Conservation (phyloP, 257 asterid genomes). For the Eucommia ulmoides region DNA sequence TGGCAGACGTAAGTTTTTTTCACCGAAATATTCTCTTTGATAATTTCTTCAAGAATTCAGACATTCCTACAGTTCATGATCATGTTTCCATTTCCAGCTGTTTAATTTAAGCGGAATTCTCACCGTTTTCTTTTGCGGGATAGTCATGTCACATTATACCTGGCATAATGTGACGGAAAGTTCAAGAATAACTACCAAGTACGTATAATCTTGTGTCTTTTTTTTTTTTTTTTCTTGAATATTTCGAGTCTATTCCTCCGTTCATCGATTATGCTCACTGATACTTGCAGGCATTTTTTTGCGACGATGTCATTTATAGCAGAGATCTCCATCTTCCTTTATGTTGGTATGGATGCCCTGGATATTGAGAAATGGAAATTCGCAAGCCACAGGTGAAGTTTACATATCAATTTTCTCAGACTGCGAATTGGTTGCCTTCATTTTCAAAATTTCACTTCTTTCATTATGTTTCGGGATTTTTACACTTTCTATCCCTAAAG, state of each 20-base stretch:
- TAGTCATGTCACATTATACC: slow-evolving; percentile 78
- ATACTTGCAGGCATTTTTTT: slow-evolving; percentile 42
- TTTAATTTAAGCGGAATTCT: slow-evolving; percentile 63
- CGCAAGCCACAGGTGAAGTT: slow-evolving; percentile 31
- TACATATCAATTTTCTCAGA: neutral
- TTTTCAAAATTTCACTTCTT: neutral
- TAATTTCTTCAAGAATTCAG: neutral
- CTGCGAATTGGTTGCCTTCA: neutral
- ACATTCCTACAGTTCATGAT: neutral
- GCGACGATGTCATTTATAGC: slow-evolving; percentile 61
- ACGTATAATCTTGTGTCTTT: slow-evolving; percentile 8
- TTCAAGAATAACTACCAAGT: slow-evolving; percentile 67
- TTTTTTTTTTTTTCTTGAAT: neutral
- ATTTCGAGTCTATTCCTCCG: neutral
- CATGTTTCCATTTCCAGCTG: slow-evolving; percentile 28
- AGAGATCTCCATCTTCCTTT: slow-evolving; percentile 63
- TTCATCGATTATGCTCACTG: neutral
- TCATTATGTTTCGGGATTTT: no score
- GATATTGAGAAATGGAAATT: slow-evolving; percentile 69
- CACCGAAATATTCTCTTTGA: neutral
- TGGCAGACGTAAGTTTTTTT: slow-evolving; percentile 40
- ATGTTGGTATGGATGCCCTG: slow-evolving; percentile 88
- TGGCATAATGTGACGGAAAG: slow-evolving; percentile 53
- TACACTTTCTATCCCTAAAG: no score
- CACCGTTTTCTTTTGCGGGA: slow-evolving; percentile 76